A percentile compares a stretch with the other conserved stretches of the same genome.
phyloP scores from a whole-genome alignment of 352 stramenopile species.

The Phytophthora pinifolia region DNA sequence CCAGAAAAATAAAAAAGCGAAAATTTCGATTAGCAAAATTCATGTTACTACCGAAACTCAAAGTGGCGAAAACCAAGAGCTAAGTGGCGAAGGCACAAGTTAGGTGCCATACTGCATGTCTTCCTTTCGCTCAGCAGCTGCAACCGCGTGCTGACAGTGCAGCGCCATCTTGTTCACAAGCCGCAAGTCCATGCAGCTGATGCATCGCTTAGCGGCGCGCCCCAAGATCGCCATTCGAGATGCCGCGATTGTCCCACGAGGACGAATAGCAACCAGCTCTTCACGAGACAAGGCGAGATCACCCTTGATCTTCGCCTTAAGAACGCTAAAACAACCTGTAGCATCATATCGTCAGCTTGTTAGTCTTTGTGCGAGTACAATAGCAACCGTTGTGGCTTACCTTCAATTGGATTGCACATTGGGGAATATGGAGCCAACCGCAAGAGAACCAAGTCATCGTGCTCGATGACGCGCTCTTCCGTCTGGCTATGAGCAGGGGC shows the following conservation, averaged over 20 bases:
- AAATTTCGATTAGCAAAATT: no score
- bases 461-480: neutral
- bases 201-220: neutral
- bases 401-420: no score
- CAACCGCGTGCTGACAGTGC: constrained; percentile 7
- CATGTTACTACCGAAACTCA: no score
- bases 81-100: constrained; percentile 4
- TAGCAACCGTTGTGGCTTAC: no score
- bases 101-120: constrained; percentile 7
- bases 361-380: no score
- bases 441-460: constrained; percentile 11
- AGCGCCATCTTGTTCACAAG: constrained; percentile 8
- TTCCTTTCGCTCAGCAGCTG: constrained; percentile 5
- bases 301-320: constrained; percentile 4
- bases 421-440: constrained; percentile 6
- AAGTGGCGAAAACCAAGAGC: constrained; percentile 1
- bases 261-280: no score
- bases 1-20: no score
- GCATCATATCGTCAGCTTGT: no score
- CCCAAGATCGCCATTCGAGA: constrained; percentile 6
- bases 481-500: constrained; percentile 10
- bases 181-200: constrained; percentile 7
- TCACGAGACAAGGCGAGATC: neutral
- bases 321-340: constrained; percentile 9
- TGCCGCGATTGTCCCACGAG: no score